Conservation (phyloP, 108 stramenopile species). For the Seminavis robusta region DNA sequence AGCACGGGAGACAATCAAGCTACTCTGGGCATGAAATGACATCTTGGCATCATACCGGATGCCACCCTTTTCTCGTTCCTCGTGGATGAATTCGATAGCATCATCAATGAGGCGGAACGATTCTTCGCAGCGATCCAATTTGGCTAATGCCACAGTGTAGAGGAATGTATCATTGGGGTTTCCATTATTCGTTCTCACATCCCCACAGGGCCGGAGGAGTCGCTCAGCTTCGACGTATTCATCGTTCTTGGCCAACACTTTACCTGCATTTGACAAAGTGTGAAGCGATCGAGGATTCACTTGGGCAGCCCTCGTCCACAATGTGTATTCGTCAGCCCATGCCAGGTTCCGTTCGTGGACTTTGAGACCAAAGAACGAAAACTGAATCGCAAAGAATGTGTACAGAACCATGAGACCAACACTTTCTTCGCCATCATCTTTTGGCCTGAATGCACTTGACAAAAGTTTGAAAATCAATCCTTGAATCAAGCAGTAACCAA, state of each 20-base stretch:
- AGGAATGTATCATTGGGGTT: conserved; percentile 47
- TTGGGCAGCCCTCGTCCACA: conserved; percentile 40
- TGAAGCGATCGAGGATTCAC: conserved; percentile 43
- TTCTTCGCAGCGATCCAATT: conserved; percentile 30
- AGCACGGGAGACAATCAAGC: conserved; percentile 40
- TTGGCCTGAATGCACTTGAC: too few species aligned
- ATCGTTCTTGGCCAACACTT: conserved; percentile 41
- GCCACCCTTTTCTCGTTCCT: conserved; percentile 36
- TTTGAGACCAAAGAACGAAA: conserved; percentile 20
- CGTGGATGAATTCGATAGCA: conserved; percentile 37
- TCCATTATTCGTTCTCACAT: conserved; percentile 22
- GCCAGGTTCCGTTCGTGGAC: conserved; percentile 49
- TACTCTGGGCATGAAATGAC: conserved; percentile 27
- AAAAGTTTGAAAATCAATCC: conserved; percentile 21
- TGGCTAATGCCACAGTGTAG: conserved; percentile 49
- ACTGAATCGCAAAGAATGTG: conserved; percentile 28
- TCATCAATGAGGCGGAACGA: conserved; percentile 32
- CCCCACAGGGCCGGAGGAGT: conserved; percentile 40
- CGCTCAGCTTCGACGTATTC: conserved; percentile 39
- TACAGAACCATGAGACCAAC: conserved; percentile 26
- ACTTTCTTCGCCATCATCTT: background rate
- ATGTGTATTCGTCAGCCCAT: conserved; percentile 32
- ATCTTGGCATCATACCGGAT: conserved; percentile 20
- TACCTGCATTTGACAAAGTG: conserved; percentile 51
- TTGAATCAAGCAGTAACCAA: conserved; percentile 47